These are phyloP conservation scores for Fragilariopsis cylindrus DNA, from an alignment of 108 stramenopile species.

Conservation along the genomic window DNA sequence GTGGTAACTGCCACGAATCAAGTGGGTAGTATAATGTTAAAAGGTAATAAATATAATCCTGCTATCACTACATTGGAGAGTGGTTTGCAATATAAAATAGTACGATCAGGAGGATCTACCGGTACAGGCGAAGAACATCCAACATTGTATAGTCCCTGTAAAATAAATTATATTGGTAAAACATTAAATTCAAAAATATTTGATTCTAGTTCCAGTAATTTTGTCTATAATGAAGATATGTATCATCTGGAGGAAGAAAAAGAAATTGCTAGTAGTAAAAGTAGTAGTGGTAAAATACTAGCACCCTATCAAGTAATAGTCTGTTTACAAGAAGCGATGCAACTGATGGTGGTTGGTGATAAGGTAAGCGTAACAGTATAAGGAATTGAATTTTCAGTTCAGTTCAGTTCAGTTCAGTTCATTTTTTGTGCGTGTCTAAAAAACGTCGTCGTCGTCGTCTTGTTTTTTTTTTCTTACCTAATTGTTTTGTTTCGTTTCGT, in stretches of 20 bases:
- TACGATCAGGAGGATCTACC: constrained; percentile 37
- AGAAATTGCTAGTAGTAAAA: constrained; percentile 35
- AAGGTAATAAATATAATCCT: constrained; percentile 62
- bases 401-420: no score
- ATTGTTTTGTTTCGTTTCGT: no score
- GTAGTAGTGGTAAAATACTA: constrained; percentile 78
- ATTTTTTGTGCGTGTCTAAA: no score
- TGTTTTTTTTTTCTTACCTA: no score
- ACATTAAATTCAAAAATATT: constrained; percentile 87
- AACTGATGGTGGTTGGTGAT: constrained; percentile 91
- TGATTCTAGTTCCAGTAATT: constrained; percentile 55
- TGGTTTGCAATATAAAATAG: constrained; percentile 88
- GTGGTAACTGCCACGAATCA: constrained; percentile 61
- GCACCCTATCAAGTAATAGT: constrained; percentile 93
- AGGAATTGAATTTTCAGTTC: no score
- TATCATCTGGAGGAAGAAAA: no score
- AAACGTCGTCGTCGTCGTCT: no score
- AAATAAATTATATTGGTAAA: constrained; percentile 89
- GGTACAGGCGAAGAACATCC: constrained; percentile 42
- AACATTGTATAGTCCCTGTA: constrained; percentile 56
- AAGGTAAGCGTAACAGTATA: constrained; percentile 10
- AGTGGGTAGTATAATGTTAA: constrained; percentile 72
- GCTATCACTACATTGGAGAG: constrained; percentile 54
- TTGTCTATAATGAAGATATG: no score
- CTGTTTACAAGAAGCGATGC: constrained; percentile 77